A percentile compares a stretch with the other conserved stretches of the same genome.
Evolutionary conservation across 2,329 filamentous ascomycete genomes (phyloP).

Genomic region (Dactylellina leptospora): DNA sequence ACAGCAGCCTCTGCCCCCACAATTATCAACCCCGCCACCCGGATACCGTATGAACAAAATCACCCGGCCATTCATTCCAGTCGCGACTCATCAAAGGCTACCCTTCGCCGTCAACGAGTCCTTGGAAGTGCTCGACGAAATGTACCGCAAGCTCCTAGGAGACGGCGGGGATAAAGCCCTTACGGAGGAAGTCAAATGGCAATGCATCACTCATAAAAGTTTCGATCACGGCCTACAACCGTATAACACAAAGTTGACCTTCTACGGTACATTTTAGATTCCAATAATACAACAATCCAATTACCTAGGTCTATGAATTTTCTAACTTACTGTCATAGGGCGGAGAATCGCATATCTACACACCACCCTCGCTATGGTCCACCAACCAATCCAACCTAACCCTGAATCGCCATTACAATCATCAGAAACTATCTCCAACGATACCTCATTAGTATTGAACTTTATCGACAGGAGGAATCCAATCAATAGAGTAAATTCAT

Average conservation of each 20-base stretch:
- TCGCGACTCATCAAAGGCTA: conserved; percentile 45
- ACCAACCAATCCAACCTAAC: conserved; percentile 18
- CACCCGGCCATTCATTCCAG: conserved; percentile 54
- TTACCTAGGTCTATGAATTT: no score
- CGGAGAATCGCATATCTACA: conserved; percentile 52
- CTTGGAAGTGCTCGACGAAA: conserved; percentile 75
- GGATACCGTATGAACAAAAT: conserved; percentile 53
- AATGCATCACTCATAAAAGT: conserved; percentile 96
- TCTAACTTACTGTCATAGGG: conserved; percentile 19
- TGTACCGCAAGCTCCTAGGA: conserved; percentile 75
- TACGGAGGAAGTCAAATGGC: conserved; percentile 92
- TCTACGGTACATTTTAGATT: conserved; percentile 71
- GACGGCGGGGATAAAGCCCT: conserved; percentile 75
- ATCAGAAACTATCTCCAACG: conserved; percentile 63
- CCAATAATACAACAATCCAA: conserved; percentile 1
- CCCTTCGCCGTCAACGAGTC: conserved; percentile 73
- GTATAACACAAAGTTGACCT: conserved; percentile 92
- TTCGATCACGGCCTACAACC: conserved; percentile 94
- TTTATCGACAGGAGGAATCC: conserved; percentile 66
- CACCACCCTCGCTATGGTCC: conserved; percentile 41
- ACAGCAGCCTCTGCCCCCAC: conserved; percentile 37
- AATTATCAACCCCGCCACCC: conserved; percentile 25
- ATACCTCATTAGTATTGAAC: conserved; percentile 74
- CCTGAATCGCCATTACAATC: conserved; percentile 57
- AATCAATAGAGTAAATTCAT: conserved; percentile 71